Conservation (phyloP, 129 eudicot genomes). For the Flaveria brownii region DNA sequence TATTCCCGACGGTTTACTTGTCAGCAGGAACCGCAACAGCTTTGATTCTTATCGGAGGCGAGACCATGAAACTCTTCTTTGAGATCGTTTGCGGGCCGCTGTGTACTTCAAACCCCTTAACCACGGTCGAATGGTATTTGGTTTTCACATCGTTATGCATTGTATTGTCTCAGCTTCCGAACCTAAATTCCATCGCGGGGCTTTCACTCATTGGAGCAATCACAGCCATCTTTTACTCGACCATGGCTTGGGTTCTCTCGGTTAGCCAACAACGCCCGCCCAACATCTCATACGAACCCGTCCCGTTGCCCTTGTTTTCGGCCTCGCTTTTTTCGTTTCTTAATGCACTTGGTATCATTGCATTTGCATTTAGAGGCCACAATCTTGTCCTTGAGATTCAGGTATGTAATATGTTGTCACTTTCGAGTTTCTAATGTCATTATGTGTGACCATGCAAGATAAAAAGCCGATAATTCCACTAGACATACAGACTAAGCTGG, state of each 20-base stretch:
- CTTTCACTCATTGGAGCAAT: conserved; percentile 68
- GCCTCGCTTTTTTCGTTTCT: conserved; percentile 47
- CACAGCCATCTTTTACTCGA: conserved; percentile 62
- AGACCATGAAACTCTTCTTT: conserved; percentile 56
- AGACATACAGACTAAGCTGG: no score
- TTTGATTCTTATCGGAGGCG: conserved; percentile 72
- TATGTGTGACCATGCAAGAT: no score
- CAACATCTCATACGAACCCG: conserved; percentile 48
- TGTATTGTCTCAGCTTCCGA: conserved; percentile 71
- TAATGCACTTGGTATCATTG: conserved; percentile 75
- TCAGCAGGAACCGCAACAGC: conserved; percentile 77
- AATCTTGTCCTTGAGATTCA: conserved; percentile 84
- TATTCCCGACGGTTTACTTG: conserved; percentile 67
- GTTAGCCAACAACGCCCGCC: conserved; percentile 47
- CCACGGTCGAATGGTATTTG: conserved; percentile 61
- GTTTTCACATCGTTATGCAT: conserved; percentile 63
- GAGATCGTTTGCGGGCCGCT: conserved; percentile 45
- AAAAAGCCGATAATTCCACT: no score
- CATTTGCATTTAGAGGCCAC: conserved; percentile 81
- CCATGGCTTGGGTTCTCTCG: conserved; percentile 67
- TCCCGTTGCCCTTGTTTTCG: conserved; percentile 42
- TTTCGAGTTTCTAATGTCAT: no score
- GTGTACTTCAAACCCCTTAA: conserved; percentile 41
- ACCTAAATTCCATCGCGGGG: conserved; percentile 73
- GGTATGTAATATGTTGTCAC: conserved; percentile 30